phyloP scores from a whole-genome alignment of 2,329 filamentous ascomycete genomes.

The Pleochaeta shiraiana region DNA sequence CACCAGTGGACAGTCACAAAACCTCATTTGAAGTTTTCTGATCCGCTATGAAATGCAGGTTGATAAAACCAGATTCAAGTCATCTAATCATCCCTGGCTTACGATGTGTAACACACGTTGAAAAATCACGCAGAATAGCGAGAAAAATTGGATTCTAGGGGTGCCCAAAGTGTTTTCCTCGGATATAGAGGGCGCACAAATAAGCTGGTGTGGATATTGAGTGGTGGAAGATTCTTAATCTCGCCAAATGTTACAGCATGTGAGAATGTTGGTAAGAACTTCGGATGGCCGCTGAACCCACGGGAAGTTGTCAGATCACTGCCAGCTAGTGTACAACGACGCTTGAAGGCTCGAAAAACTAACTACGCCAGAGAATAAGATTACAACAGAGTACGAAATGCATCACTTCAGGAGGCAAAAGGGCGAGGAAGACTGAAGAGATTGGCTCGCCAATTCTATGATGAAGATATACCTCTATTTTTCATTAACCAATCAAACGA shows the following conservation, averaged over 20 bases:
- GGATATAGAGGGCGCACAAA: background rate
- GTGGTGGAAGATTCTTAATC: background rate
- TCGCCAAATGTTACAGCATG: background rate
- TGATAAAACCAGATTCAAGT: background rate
- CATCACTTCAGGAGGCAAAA: background rate
- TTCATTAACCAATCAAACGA: background rate
- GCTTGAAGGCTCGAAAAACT: background rate
- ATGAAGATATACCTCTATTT: background rate
- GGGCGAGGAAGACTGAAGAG: background rate
- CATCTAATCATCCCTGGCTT: background rate
- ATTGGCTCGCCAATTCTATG: background rate
- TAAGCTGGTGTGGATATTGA: background rate
- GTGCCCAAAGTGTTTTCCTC: background rate
- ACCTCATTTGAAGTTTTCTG: too few species aligned
- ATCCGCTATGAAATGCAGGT: too few species aligned
- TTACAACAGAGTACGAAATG: too few species aligned
- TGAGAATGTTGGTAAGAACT: background rate
- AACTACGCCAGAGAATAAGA: conserved; percentile 1
- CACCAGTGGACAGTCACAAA: background rate
- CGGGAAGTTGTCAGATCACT: background rate
- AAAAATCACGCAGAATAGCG: background rate
- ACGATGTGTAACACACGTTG: background rate
- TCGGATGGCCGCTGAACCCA: background rate
- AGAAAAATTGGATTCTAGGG: background rate
- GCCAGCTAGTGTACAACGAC: background rate